A percentile compares a stretch with the other conserved stretches of the same genome.
These are phyloP conservation scores for Stachybotrys chlorohalonatus DNA, from an alignment of 2,329 filamentous ascomycete genomes.

Conservation along the genomic window DNA sequence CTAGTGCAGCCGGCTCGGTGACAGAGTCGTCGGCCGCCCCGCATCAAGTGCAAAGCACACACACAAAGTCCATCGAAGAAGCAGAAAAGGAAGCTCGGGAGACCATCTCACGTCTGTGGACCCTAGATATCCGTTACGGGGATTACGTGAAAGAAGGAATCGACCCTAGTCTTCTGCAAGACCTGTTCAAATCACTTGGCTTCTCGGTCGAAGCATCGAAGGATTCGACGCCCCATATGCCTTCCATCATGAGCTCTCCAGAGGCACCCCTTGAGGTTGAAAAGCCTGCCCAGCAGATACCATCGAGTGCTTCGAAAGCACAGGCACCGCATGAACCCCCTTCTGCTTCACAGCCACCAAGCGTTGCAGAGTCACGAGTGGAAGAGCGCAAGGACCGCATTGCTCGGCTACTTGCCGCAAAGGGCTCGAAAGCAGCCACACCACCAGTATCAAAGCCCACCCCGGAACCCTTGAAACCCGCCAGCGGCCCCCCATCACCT, in stretches of 20 bases:
- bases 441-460: slow-evolving; percentile 14
- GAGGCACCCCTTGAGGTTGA: background rate
- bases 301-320: background rate
- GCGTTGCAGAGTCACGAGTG: background rate
- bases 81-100: slow-evolving; percentile 53
- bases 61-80: slow-evolving; percentile 17
- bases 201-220: slow-evolving; percentile 21
- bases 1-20: background rate
- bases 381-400: slow-evolving; percentile 69
- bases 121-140: slow-evolving; percentile 62
- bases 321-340: background rate
- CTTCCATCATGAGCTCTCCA: background rate
- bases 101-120: slow-evolving; percentile 56
- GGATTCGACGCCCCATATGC: background rate
- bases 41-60: slow-evolving; percentile 2
- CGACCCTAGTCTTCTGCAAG: slow-evolving; percentile 50
- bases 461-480: slow-evolving; percentile 21
- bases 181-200: slow-evolving; percentile 60
- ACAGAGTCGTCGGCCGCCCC: background rate
- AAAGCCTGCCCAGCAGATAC: background rate
- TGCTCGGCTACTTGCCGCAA: slow-evolving; percentile 65
- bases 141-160: slow-evolving; percentile 68
- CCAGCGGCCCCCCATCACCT: background rate
- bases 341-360: background rate
- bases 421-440: slow-evolving; percentile 43